Conservation (phyloP, 2,329 filamentous ascomycete genomes). For the Ceratocystis cacaofunesta region DNA sequence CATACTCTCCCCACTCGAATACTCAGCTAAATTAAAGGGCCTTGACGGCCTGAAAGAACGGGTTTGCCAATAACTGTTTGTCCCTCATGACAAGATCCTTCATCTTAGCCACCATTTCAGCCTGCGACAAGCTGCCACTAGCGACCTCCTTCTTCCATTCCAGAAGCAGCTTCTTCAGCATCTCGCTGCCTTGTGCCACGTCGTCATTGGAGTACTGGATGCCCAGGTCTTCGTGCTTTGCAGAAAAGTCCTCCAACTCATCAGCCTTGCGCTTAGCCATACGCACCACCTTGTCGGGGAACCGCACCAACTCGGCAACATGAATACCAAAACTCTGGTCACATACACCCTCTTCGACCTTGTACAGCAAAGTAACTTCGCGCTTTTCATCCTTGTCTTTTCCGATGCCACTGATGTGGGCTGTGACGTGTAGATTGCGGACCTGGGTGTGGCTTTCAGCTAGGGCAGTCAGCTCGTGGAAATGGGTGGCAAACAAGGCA, state of each 20-base stretch:
- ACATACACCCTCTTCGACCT: slow-evolving; percentile 87
- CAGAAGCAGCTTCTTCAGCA: slow-evolving; percentile 70
- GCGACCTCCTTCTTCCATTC: slow-evolving; percentile 68
- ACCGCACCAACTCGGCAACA: slow-evolving; percentile 89
- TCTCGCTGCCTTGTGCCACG: slow-evolving; percentile 70
- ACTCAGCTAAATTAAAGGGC: slow-evolving; percentile 28
- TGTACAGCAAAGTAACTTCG: slow-evolving; percentile 91
- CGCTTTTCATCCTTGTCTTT: slow-evolving; percentile 38
- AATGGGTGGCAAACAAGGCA: slow-evolving; percentile 92
- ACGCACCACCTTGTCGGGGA: slow-evolving; percentile 90
- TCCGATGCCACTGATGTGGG: slow-evolving; percentile 57
- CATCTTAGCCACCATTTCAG: slow-evolving; percentile 66
- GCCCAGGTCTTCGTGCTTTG: slow-evolving; percentile 51
- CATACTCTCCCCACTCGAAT: background rate
- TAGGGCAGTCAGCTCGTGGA: slow-evolving; percentile 90
- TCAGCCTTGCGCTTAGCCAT: slow-evolving; percentile 99
- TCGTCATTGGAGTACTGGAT: slow-evolving; percentile 63
- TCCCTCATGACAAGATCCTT: slow-evolving; percentile 65
- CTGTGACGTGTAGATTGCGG: slow-evolving; percentile 86
- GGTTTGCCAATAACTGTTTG: slow-evolving; percentile 46
- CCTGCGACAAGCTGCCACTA: slow-evolving; percentile 45
- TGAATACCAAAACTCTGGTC: slow-evolving; percentile 98
- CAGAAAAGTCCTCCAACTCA: slow-evolving; percentile 89
- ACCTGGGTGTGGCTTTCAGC: slow-evolving; percentile 78
- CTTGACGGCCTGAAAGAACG: slow-evolving; percentile 55